Base-by-base conservation (phyloP, 805 yeast genomes). In the Sporopachydermia lactativora region DNA sequence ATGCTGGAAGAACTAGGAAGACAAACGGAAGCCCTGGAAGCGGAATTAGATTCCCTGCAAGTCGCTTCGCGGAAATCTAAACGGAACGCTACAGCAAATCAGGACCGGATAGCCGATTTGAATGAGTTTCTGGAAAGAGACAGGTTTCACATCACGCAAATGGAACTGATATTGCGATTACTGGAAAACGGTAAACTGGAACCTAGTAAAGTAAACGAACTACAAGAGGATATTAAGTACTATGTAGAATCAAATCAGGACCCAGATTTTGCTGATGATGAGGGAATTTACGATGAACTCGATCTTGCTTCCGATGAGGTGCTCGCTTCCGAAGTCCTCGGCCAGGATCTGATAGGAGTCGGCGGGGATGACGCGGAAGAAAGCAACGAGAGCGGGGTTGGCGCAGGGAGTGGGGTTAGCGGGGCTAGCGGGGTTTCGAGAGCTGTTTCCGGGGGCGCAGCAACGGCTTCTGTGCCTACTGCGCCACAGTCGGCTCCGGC, bases 191-290 rank as follows among this genome's bases (percentile, higher is more conserved):
- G 84, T 47, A 79, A 74, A 37, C 61, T 92, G 46, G 85, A 79
- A 31, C 80, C 86, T 2, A 94, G 81, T 15, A 71, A 73, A 40
- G 75, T 89, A 5, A 78, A 78, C 50, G 78, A 70, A 16, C 73
- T 85, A 43, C 77, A 79, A 54, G 97, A 89, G 41, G 97, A 89
- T 57, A 81, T 89, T 56, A 82, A 74, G 49, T 89, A 92, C 62
- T 88, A 84, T 58, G 92, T 92, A 19, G 97, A 92, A 50, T 81
- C 85, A 47, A 89, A 89, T 54, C 92, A 81, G 58, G 96, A 86
- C 42, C 88, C 77, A 3, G 95, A 88, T 52, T 89, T 86, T 57
- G 80, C 88, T 24, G 96, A 86, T 53, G 95, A 89, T 58, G 96
- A 88, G 50, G 86, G 84, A 11, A 73, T 89, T 45, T 92, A 89